Evolutionary conservation across 345 rosid genomes (phyloP), one percentile per base, ranked within the genome.

Genomic region (Microcos paniculata): DNA sequence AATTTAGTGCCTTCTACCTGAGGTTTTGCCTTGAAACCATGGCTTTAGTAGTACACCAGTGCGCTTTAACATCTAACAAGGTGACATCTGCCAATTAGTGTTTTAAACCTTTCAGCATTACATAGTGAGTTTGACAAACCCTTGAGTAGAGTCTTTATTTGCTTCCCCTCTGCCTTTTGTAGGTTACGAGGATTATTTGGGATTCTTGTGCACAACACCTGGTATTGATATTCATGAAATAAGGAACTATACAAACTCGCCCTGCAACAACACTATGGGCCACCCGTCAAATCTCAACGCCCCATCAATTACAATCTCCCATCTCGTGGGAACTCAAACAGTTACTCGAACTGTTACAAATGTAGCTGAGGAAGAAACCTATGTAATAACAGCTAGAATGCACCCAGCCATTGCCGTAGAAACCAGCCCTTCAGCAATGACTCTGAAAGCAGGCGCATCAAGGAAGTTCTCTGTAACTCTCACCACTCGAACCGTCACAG

Each of bases 171-270:
- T 6, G 23, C 31, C 2, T 58, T 72, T 75, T 76, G 35, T 71
- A 96, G 99, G 98, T 72, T 96, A 90, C 55, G 85, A 80, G 68
- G 99, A 94, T 84, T 96, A 96, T 76, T 56, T 94, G 80, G 97
- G 94, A 8, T 96, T 96, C 94, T 79, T 96, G 82, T 96, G 99
- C 84, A 90, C 98, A 43, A 96, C 99, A 6, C 92, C 99, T 0
- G 98, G 99, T 13, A 88, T 94, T 2, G 86, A 92, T 57, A 77
- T 72, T 23, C 91, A 88, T 8, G 99, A 92, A 89, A 91, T 96
- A 80, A 80, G 33, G 55, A 94, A 94, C 80, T 92, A 90, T 84
- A 90, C 98, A 28, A 89, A 79, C 81, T 38, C 77, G 35, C 93
- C 91, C 4, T 96, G 99, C 89, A 89, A 94, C 85, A 83, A 31